Percentiles rank a stretch among this genome's conserved stretches.
Conservation (phyloP, 352 stramenopile species). For the Phytophthora chlamydospora region DNA sequence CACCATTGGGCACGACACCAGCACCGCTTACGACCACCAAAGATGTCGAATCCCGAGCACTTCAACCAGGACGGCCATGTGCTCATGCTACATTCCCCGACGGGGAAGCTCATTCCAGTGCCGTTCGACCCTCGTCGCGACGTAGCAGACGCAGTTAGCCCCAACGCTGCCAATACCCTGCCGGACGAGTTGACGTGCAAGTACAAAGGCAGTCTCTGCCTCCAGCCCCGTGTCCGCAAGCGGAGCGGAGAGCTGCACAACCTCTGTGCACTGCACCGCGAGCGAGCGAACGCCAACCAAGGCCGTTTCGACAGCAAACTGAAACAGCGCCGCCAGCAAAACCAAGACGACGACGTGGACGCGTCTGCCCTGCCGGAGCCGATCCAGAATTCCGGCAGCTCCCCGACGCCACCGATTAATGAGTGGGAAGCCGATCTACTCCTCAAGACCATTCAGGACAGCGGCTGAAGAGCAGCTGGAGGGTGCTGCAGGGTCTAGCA, state of each 20-base stretch:
- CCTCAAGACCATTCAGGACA: constrained; percentile 29
- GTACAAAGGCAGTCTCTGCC: constrained; percentile 24
- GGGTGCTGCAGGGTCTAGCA: constrained; percentile 4
- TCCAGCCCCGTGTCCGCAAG: constrained; percentile 16
- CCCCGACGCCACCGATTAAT: constrained; percentile 16
- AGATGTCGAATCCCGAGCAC: constrained; percentile 21
- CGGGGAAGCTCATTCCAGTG: constrained; percentile 17
- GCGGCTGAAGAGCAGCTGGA: background rate
- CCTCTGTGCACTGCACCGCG: constrained; percentile 57
- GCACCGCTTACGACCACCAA: constrained; percentile 28
- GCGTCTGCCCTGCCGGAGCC: constrained; percentile 14
- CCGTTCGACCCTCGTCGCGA: constrained; percentile 18
- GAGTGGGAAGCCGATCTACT: constrained; percentile 31
- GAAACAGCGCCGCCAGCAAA: constrained; percentile 19
- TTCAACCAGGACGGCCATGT: constrained; percentile 19
- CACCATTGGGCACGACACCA: constrained; percentile 22
- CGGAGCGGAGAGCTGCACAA: constrained; percentile 45
- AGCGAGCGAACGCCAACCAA: constrained; percentile 63
- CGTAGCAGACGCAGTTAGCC: background rate
- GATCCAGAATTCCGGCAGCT: constrained; percentile 17
- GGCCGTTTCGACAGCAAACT: constrained; percentile 44
- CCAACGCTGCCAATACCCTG: constrained; percentile 4
- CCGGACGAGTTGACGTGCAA: constrained; percentile 26
- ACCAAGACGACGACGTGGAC: constrained; percentile 9
- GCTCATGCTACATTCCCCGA: constrained; percentile 24